phyloP scores from a whole-genome alignment of 805 yeast species.

The Wickerhamiella vanderwaltii region DNA sequence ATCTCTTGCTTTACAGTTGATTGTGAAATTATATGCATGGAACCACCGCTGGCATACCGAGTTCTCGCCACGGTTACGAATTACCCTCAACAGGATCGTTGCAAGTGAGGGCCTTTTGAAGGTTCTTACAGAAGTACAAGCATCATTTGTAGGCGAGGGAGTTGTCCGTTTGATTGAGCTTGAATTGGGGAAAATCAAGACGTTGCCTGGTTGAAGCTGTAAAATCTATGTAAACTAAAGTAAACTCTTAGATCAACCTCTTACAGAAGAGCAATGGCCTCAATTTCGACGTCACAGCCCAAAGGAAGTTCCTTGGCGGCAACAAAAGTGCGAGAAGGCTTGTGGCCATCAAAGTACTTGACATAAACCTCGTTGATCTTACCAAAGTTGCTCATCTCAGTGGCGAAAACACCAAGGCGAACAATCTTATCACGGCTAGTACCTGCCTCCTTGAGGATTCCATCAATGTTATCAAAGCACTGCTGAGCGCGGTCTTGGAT shows the following conservation, averaged over 20 bases:
- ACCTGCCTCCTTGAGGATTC: constrained; percentile 72
- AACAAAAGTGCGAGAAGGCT: constrained; percentile 95
- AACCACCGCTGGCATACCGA: constrained; percentile 95
- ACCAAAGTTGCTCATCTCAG: constrained; percentile 79
- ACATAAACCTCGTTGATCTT: constrained; percentile 78
- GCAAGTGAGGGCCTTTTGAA: constrained; percentile 70
- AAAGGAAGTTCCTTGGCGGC: constrained; percentile 88
- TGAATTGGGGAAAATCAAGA: constrained; percentile 19
- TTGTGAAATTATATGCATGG: constrained; percentile 86
- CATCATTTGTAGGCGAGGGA: constrained; percentile 25
- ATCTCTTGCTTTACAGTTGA: constrained; percentile 45
- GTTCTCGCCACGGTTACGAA: constrained; percentile 59
- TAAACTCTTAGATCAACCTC: not conserved
- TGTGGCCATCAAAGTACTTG: constrained; percentile 28
- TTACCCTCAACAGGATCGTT: constrained; percentile 47
- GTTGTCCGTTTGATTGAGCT: constrained; percentile 23
- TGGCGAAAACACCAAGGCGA: constrained; percentile 79
- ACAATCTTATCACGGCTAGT: constrained; percentile 73
- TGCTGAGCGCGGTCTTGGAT: constrained; percentile 35
- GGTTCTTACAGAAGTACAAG: constrained; percentile 36
- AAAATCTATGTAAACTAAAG: no score
- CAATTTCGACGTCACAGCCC: constrained; percentile 79
- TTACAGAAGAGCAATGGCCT: constrained; percentile 71
- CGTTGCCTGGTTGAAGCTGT: constrained; percentile 20
- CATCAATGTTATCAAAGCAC: constrained; percentile 33